phyloP scores from a whole-genome alignment of 805 yeast genomes.

The Myxozyma lipomycoides region DNA sequence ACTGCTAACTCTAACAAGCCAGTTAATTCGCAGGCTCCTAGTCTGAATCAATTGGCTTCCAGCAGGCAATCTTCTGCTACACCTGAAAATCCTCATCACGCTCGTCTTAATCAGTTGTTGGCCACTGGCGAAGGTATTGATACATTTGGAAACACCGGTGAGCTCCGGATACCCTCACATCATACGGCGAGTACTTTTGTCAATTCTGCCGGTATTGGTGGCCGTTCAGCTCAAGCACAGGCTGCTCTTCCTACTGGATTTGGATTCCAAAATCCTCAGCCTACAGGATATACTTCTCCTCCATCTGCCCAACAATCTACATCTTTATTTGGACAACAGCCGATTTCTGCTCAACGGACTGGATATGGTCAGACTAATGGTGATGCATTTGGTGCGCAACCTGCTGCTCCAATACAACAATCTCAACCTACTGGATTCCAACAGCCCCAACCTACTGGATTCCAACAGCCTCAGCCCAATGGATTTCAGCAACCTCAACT shows the following conservation, averaged over 20 bases:
- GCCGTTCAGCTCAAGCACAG: background rate
- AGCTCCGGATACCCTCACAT: constrained; percentile 83
- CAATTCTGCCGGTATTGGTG: constrained; percentile 84
- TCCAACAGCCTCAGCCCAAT: background rate
- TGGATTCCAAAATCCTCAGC: constrained; percentile 34
- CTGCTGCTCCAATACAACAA: background rate
- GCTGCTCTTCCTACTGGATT: constrained; percentile 1
- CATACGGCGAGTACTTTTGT: constrained; percentile 78
- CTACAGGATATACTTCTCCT: constrained; percentile 17
- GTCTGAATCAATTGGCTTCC: constrained; percentile 30
- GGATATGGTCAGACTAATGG: background rate
- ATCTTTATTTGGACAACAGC: background rate
- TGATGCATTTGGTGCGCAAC: background rate
- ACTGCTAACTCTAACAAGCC: constrained; percentile 1
- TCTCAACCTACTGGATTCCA: background rate
- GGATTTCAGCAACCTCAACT: background rate
- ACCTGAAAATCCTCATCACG: constrained; percentile 43
- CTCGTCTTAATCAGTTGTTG: constrained; percentile 68
- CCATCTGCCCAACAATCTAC: constrained; percentile 10
- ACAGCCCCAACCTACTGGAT: background rate
- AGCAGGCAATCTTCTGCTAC: constrained; percentile 38
- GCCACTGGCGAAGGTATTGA: constrained; percentile 89
- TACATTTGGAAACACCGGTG: constrained; percentile 88
- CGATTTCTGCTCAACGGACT: background rate
- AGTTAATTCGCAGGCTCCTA: background rate